Conservation (phyloP, 306 rosid genomes). For the Gastrolobium bilobum region DNA sequence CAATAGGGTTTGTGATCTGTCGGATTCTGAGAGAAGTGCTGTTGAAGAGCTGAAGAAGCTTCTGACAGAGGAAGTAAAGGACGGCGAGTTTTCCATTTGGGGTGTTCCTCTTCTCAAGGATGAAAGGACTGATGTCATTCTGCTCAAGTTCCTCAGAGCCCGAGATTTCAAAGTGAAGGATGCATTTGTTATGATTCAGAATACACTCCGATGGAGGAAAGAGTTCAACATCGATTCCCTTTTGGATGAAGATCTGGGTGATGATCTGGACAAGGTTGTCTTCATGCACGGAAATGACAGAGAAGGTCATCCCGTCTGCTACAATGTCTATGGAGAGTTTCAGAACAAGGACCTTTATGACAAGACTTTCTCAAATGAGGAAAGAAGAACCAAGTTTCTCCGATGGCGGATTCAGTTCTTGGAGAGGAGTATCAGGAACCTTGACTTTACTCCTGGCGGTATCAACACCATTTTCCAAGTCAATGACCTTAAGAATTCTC, state of each 20-base stretch:
- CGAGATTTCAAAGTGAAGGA: slow-evolving; percentile 83
- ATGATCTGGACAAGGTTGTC: slow-evolving; percentile 83
- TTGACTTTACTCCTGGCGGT: slow-evolving; percentile 77
- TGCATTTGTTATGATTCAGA: slow-evolving; percentile 68
- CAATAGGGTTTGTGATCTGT: slow-evolving; percentile 73
- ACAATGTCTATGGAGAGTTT: slow-evolving; percentile 91
- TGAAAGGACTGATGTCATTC: slow-evolving; percentile 78
- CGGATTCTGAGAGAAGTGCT: slow-evolving; percentile 62
- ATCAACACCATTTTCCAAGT: slow-evolving; percentile 80
- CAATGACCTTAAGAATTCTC: slow-evolving; percentile 87
- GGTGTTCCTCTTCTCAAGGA: slow-evolving; percentile 85
- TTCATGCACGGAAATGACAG: slow-evolving; percentile 83
- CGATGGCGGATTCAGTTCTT: slow-evolving; percentile 86
- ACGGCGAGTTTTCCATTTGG: slow-evolving; percentile 68
- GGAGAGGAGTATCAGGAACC: slow-evolving; percentile 86
- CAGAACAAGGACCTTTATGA: slow-evolving; percentile 85
- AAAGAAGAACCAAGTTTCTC: slow-evolving; percentile 70
- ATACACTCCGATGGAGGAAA: slow-evolving; percentile 79
- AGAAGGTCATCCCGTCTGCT: slow-evolving; percentile 84
- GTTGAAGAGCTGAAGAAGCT: slow-evolving; percentile 64
- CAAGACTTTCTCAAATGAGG: slow-evolving; percentile 67
- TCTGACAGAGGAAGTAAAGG: slow-evolving; percentile 51
- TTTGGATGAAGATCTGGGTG: slow-evolving; percentile 76
- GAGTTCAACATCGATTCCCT: slow-evolving; percentile 76
- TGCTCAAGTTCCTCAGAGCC: slow-evolving; percentile 88